Evolutionary conservation across 345 rosid species (phyloP), one percentile per base, ranked within the genome.

Genomic region (Hibiscus mutabilis): DNA sequence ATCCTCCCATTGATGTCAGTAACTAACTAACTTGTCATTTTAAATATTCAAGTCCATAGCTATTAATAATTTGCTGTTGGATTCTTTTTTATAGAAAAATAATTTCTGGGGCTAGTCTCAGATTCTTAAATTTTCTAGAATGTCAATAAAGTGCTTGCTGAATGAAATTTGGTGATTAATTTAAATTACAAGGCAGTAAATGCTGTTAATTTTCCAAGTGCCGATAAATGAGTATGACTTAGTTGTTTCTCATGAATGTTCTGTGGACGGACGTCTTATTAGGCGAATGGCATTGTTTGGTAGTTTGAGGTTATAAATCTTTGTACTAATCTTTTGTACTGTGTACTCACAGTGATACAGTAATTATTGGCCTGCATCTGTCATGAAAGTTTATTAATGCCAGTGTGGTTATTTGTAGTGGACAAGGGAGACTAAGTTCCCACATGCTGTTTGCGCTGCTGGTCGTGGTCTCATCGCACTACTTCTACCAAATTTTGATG

Each of bases 381-480:
- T 53, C 22, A 66, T 71, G 42, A 55, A 66, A 27, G 4, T 66
- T 18, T 51, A 76, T 63, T 68, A 67, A 79, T 60, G 6, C 33
- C 21, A 55, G 58, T 77, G 64, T 55, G 47, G n/a, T 22, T 18
- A 44, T 70, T 37, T 74, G 44, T 70, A 86, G 93, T 91, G 98
- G 98, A 89, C 98, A 24, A 89, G 85, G 86, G 93, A 89, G 75
- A 85, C 86, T 77, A 93, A 93, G 82, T 88, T 85, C 73, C 93
- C 96, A 25, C 98, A 91, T 83, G 93, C 96, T 73, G 91, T 93
- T 62, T 93, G 96, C 97, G 97, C 96, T 73, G 94, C 93, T 82
- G 98, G 98, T 33, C 92, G 93, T 79, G 93, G 92, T 71, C 94
- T 93, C 47, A 88, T 89, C 49, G 82, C 96, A 35, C 83, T 83